Evolutionary conservation across 805 yeast genomes (phyloP), one percentile per base, ranked within the genome.

Genomic region (Candida maesae): DNA sequence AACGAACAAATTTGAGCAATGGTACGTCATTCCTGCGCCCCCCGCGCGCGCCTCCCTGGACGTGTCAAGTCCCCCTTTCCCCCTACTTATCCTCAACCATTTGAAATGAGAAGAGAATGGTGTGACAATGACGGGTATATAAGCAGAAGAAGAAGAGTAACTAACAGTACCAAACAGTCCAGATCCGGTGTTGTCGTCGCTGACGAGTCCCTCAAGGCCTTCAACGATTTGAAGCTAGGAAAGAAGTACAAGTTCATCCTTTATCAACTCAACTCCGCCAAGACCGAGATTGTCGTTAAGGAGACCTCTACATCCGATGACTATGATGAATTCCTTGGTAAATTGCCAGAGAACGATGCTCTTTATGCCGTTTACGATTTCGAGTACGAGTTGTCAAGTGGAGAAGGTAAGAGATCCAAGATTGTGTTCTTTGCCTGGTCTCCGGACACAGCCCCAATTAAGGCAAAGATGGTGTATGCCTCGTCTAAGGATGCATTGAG

Each of bases 401-500:
- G 88, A 57, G 98, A 91, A 69, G 99, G 99, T 65, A 89, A 88
- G 77, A 85, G 95, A 75, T 78, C 81, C 52, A 81, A 79, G 65
- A 74, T 79, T 49, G 72, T 78, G 33, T 70, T 79, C 71, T 68
- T 70, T 73, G 85, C 93, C 53, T 93, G 99, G 99, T 81, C 97
- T 49, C 99, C 99, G 59, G 99, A 93, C 65, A 87, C 95, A 48
- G 96, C 98, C 41, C 88, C 93, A 48, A 81, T 93, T 60, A 84
- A 95, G 74, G 67, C 89, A 57, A 93, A 93, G 84, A 93, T 93
- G 99, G 85, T 91, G 49, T 91, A 90, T 73, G 98, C 99, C 35
- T 80, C 96, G n/a, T 90, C 98, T 46, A 89, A 89, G 71, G 98
- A 90, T 59, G 96, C 97, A 36, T 78, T 93, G 62, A 91, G 98